Evolutionary conservation across 768 basidiomycete species (phyloP).

Genomic region (Suillus variegatus): DNA sequence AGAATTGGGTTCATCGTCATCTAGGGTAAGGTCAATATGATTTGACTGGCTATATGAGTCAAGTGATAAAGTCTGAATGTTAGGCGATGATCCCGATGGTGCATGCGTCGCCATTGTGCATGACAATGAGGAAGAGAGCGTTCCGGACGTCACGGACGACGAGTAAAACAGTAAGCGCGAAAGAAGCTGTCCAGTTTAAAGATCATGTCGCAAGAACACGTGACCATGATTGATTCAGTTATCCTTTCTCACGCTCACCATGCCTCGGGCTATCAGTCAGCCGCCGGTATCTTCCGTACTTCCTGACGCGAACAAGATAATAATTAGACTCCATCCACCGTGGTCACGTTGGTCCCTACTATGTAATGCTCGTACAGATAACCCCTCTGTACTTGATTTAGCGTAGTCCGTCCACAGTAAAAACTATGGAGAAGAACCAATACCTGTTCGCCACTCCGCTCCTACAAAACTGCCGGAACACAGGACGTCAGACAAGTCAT

Average conservation of each 20-base stretch:
- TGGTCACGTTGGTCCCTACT: neutral
- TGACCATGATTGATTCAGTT: neutral
- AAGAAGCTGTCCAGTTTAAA: slow-evolving; percentile 3
- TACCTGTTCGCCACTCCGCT: neutral
- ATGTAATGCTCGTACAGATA: neutral
- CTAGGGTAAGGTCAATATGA: slow-evolving; percentile 71
- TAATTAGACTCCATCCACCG: neutral
- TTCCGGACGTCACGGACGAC: slow-evolving; percentile 10
- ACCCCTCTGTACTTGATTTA: neutral
- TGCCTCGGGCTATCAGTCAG: neutral
- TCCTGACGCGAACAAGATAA: neutral
- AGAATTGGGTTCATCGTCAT: slow-evolving; percentile 56
- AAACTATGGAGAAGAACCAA: neutral
- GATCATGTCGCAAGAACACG: slow-evolving; percentile 8
- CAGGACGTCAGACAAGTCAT: neutral
- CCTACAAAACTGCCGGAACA: neutral
- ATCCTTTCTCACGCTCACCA: slow-evolving; percentile 6
- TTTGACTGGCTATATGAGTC: slow-evolving; percentile 45
- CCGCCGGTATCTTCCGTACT: neutral
- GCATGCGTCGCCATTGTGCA: slow-evolving; percentile 32
- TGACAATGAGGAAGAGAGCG: slow-evolving; percentile 16
- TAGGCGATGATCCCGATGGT: slow-evolving; percentile 32
- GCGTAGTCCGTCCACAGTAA: neutral
- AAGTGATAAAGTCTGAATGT: slow-evolving; percentile 37
- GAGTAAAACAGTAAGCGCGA: slow-evolving; percentile 11